Percentiles rank a stretch among this genome's conserved stretches.
Evolutionary conservation across 257 asterid species (phyloP).

Genomic region (Verbascum thapsus): DNA sequence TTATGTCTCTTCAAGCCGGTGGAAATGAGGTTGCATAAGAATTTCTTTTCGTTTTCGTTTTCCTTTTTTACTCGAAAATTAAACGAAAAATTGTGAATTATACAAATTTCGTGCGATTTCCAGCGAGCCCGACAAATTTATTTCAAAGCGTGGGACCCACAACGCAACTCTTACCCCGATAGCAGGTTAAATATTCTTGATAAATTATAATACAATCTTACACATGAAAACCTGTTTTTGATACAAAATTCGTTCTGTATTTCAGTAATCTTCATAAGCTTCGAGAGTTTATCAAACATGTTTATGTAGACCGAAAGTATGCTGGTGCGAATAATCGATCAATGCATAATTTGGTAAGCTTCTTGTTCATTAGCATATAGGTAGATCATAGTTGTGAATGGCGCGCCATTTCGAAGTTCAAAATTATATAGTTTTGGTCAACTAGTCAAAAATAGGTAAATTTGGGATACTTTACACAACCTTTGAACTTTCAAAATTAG

Average conservation of each 20-base stretch:
- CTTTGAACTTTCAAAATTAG: too few relatives aligned
- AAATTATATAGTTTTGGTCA: too few relatives aligned
- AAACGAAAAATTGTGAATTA: slow-evolving; percentile 6
- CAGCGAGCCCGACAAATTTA: slow-evolving; percentile 79
- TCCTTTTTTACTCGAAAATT: background rate
- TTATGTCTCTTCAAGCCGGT: slow-evolving; percentile 71
- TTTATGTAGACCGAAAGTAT: slow-evolving; percentile 65
- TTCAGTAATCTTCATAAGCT: slow-evolving; percentile 69
- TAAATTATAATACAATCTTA: slow-evolving; percentile 5
- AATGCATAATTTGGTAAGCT: slow-evolving; percentile 49
- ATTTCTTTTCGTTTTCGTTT: background rate
- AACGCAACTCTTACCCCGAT: slow-evolving; percentile 61
- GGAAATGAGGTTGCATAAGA: slow-evolving; percentile 75
- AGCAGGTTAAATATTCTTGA: slow-evolving; percentile 45
- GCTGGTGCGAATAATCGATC: slow-evolving; percentile 53
- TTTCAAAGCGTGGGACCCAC: slow-evolving; percentile 79
- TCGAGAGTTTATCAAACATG: slow-evolving; percentile 70
- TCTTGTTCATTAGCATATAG: background rate
- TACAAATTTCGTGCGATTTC: slow-evolving; percentile 7
- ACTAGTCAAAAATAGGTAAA: too few relatives aligned
- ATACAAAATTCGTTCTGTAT: slow-evolving; percentile 17
- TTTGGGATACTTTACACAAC: too few relatives aligned
- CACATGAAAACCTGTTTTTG: slow-evolving; percentile 11
- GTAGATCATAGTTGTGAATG: too few relatives aligned
- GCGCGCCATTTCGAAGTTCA: too few relatives aligned